Base-by-base conservation (phyloP, 139 green algal species). In the Yamagishiella unicocca region DNA sequence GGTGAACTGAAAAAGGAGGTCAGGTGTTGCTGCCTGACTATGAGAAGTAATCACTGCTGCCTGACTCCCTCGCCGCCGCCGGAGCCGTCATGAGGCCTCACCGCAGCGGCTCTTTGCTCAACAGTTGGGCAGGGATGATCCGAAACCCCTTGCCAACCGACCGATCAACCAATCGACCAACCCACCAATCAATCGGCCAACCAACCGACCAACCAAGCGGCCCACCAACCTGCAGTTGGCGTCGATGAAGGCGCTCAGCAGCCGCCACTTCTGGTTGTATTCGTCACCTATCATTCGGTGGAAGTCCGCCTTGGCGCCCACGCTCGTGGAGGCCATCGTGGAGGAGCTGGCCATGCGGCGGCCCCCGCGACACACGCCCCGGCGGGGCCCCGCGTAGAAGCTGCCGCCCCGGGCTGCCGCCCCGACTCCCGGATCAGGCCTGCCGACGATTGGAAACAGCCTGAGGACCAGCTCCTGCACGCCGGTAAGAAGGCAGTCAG, bases 181-280 rank as follows among this genome's bases (percentile, higher is more conserved):
- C n/a, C n/a, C n/a, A n/a, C n/a, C n/a, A n/a, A n/a, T n/a, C n/a
- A n/a, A n/a, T n/a, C n/a, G n/a, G n/a, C n/a, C n/a, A n/a, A 31
- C 58, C 27, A 31, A 29, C 58, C 58, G n/a, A n/a, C 58, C 14
- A 14, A 14, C 19, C 19, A 29, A 67, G 58, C 58, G 9, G 58
- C 17, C 58, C 58, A 67, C 68, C 35, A 35, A 76, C 68, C 68
- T 76, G 68, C 72, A 42, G 72, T 62, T 61, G 43, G 72, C 72
- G 72, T 80, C 72, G 5, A 80, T 80, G 43, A 80, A 80, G 29
- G 72, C 29, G 29, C 29, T 43, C 7, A 80, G 72, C 72, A 80
- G 72, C 29, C 72, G 42, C 72, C 72, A 80, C 43, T 80, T 80
- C 27, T 22, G 1, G 72, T 80, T 80, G 43, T 80, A 80, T n/a